These are phyloP conservation scores for Penicillium tannophilum DNA, from an alignment of 495 filamentous ascomycete species.

Conservation along the genomic window DNA sequence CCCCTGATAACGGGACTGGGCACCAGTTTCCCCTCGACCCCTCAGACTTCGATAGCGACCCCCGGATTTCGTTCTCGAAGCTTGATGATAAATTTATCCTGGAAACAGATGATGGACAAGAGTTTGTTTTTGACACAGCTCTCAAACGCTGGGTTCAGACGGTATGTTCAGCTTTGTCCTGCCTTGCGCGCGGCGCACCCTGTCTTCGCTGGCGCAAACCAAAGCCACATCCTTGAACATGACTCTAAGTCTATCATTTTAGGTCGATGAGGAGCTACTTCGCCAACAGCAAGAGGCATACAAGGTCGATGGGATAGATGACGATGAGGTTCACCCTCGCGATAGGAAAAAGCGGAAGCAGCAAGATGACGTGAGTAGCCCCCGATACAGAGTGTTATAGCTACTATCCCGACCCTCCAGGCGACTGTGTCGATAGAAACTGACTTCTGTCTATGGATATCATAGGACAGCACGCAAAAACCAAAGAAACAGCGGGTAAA, in stretches of 20 bases:
- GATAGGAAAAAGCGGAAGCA: slow-evolving; percentile 75
- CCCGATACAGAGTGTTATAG: neutral
- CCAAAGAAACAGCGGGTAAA: slow-evolving; percentile 71
- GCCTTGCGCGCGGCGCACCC: slow-evolving; percentile 15
- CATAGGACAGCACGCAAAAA: slow-evolving; percentile 51
- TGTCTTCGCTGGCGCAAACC: neutral
- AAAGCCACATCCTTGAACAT: neutral
- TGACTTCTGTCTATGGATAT: neutral
- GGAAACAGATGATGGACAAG: slow-evolving; percentile 80
- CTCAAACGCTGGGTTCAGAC: slow-evolving; percentile 79
- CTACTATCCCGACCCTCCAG: neutral
- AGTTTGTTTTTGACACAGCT: slow-evolving; percentile 77
- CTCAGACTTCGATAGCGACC: slow-evolving; percentile 76
- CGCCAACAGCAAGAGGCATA: slow-evolving; percentile 79
- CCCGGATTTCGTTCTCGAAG: slow-evolving; percentile 83
- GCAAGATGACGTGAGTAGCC: slow-evolving; percentile 59
- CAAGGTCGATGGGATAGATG: slow-evolving; percentile 66
- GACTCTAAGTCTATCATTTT: slow-evolving; percentile 12
- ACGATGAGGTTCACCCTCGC: slow-evolving; percentile 55
- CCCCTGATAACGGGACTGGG: slow-evolving; percentile 22
- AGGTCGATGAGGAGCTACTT: slow-evolving; percentile 79
- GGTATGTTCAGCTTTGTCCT: slow-evolving; percentile 44
- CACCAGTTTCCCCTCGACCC: slow-evolving; percentile 67
- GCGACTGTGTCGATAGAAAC: neutral
- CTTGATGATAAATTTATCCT: slow-evolving; percentile 78